These are phyloP conservation scores for Phytopythium cucurbitacearum DNA, from an alignment of 352 stramenopile genomes.

Conservation along the genomic window DNA sequence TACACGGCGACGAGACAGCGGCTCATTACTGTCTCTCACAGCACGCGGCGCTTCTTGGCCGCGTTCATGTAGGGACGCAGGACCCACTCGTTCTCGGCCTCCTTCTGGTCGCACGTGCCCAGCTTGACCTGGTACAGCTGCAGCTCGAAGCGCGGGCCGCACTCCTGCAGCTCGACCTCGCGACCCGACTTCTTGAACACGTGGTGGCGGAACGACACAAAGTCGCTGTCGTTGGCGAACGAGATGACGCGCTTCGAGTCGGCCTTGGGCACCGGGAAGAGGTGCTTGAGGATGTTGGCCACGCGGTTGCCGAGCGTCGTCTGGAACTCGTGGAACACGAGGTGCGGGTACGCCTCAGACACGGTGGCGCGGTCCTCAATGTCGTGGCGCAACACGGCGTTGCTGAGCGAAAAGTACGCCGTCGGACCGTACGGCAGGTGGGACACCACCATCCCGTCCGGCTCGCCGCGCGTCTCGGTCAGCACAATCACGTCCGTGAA, in stretches of 20 bases:
- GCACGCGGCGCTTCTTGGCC: conserved; percentile 93
- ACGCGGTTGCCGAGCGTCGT: conserved; percentile 94
- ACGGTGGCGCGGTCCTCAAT: conserved; percentile 95
- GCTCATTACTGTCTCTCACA: conserved; percentile 35
- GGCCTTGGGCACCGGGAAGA: conserved; percentile 97
- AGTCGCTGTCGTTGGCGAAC: conserved; percentile 98
- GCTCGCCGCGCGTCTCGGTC: conserved; percentile 98
- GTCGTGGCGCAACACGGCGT: conserved; percentile 97
- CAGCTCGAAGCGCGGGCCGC: conserved; percentile 97
- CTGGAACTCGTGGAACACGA: conserved; percentile 98
- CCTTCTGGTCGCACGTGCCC: conserved; percentile 98
- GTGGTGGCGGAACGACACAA: conserved; percentile 99
- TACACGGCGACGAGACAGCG: conserved; percentile 8
- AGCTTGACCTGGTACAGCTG: conserved; percentile 98
- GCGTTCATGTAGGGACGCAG: conserved; percentile 99
- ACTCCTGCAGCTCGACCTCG: conserved; percentile 94
- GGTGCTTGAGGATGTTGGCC: conserved; percentile 97
- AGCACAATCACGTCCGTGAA: conserved; percentile 99
- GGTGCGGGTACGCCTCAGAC: conserved; percentile 92
- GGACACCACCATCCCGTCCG: conserved; percentile 97
- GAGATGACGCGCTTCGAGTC: conserved; percentile 97
- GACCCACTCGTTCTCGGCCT: conserved; percentile 99
- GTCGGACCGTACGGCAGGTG: conserved; percentile 99
- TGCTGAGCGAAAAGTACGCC: conserved; percentile 97
- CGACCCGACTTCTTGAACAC: conserved; percentile 94